Evolutionary conservation across 345 rosid species (phyloP).

Genomic region (Citrus medica): DNA sequence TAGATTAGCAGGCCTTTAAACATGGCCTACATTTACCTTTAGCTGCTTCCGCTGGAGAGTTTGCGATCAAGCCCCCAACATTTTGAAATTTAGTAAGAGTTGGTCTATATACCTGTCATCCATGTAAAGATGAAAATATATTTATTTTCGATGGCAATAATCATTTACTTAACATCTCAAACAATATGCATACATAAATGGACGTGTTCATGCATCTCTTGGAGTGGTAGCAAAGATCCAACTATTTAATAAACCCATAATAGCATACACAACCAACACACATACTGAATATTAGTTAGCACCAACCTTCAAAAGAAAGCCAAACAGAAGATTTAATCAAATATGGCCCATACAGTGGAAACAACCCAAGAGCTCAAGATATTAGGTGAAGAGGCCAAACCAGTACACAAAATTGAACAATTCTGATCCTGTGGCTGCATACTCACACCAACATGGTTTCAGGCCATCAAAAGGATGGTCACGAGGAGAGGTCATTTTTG

Average conservation of each 20-base stretch:
- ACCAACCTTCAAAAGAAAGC: background rate
- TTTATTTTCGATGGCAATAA: background rate
- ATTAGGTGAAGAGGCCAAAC: no score
- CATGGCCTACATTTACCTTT: slow-evolving; percentile 49
- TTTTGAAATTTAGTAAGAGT: slow-evolving; percentile 59
- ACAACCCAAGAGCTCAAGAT: no score
- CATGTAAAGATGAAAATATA: slow-evolving; percentile 6
- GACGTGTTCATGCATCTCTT: background rate
- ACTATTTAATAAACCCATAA: background rate
- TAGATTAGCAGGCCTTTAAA: background rate
- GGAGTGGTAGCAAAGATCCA: background rate
- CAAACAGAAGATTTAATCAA: background rate
- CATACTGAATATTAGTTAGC: background rate
- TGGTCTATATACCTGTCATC: slow-evolving; percentile 79
- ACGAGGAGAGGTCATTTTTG: background rate
- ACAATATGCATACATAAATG: background rate
- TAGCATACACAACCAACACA: background rate
- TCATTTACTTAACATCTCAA: background rate
- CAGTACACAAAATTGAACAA: background rate
- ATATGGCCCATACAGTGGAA: background rate
- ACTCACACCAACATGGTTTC: background rate
- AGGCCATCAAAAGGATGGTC: background rate
- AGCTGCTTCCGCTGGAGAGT: slow-evolving; percentile 72
- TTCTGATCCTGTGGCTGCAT: background rate
- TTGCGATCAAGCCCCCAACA: slow-evolving; percentile 72